These are phyloP conservation scores for Naganishia kalamii DNA, from an alignment of 768 basidiomycete species.

Conservation along the genomic window DNA sequence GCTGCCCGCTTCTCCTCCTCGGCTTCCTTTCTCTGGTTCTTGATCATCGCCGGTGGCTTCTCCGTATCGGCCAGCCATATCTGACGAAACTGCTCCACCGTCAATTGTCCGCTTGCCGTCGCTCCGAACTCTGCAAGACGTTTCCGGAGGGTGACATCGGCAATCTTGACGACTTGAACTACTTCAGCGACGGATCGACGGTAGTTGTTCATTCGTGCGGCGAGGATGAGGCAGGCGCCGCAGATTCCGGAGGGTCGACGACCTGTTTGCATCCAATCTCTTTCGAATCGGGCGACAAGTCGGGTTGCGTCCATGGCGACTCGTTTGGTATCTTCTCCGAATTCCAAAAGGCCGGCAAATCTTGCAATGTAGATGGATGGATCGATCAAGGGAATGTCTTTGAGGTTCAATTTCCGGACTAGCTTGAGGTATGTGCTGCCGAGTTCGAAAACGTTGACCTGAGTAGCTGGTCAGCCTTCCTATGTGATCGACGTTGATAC, in stretches of 20 bases:
- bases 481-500: neutral
- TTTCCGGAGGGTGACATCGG: slow-evolving; percentile 89
- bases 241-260: slow-evolving; percentile 95
- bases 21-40: slow-evolving; percentile 27
- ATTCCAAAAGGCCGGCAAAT: slow-evolving; percentile 88
- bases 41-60: slow-evolving; percentile 35
- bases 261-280: slow-evolving; percentile 96
- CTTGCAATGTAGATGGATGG: slow-evolving; percentile 95
- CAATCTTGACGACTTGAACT: slow-evolving; percentile 97
- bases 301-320: slow-evolving; percentile 90
- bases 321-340: slow-evolving; percentile 84
- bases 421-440: slow-evolving; percentile 94
- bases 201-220: slow-evolving; percentile 98
- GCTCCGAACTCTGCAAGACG: slow-evolving; percentile 89
- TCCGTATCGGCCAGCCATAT: slow-evolving; percentile 25
- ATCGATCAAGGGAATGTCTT: slow-evolving; percentile 76
- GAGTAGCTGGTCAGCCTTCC: neutral
- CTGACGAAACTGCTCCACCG: slow-evolving; percentile 68
- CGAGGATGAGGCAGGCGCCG: slow-evolving; percentile 87
- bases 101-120: slow-evolving; percentile 76
- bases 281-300: slow-evolving; percentile 84
- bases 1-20: slow-evolving; percentile 17
- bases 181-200: slow-evolving; percentile 87
- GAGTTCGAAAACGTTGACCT: slow-evolving; percentile 97
- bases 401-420: slow-evolving; percentile 73